Evolutionary conservation across 495 filamentous ascomycete genomes (phyloP).

Genomic region (Penicillium pulvis): DNA sequence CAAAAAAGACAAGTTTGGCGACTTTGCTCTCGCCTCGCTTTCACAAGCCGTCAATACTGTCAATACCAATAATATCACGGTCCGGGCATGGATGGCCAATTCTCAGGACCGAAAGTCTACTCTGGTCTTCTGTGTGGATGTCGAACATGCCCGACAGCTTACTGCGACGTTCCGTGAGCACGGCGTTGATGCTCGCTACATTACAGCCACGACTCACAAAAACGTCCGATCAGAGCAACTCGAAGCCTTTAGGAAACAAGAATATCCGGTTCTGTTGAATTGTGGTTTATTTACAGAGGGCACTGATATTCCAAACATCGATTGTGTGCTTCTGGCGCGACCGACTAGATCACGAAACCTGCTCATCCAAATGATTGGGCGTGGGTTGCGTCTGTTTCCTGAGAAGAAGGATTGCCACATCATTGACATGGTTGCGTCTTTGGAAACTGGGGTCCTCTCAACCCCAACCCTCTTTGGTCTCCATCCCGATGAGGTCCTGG

Average conservation of each 20-base stretch:
- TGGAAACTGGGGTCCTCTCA: constrained; percentile 80
- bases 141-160: constrained; percentile 73
- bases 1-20: constrained; percentile 63
- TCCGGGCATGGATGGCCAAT: constrained; percentile 81
- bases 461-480: constrained; percentile 93
- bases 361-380: constrained; percentile 95
- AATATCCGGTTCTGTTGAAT: constrained; percentile 89
- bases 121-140: constrained; percentile 88
- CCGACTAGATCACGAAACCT: constrained; percentile 90
- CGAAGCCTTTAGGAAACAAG: constrained; percentile 69
- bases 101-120: constrained; percentile 77
- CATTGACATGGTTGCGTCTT: constrained; percentile 90
- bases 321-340: constrained; percentile 86
- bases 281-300: constrained; percentile 97
- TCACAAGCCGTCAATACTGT: constrained; percentile 79
- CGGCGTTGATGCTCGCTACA: constrained; percentile 79
- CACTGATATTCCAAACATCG: constrained; percentile 96
- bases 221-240: constrained; percentile 65
- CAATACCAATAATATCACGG: constrained; percentile 75
- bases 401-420: constrained; percentile 90
- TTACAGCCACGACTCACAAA: constrained; percentile 76
- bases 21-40: constrained; percentile 75
- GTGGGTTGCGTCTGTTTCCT: constrained; percentile 80
- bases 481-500: constrained; percentile 78
- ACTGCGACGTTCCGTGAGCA: constrained; percentile 72